A percentile compares a stretch with the other conserved stretches of the same genome.
Evolutionary conservation across 1,139 yeast species (phyloP).

Genomic region (Yamadazyma conglobata): DNA sequence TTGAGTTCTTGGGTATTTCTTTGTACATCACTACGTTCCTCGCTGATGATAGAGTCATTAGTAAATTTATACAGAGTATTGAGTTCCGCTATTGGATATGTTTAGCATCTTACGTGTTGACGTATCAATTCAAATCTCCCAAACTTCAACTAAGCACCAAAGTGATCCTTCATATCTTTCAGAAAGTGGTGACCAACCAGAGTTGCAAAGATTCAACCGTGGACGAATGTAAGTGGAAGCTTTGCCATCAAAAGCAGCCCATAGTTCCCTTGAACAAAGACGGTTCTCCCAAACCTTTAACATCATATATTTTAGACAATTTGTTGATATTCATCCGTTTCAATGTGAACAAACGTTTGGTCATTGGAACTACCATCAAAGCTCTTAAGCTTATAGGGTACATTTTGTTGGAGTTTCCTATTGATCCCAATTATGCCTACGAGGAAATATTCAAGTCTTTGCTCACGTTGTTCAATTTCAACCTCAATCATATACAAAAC

Average conservation of each 20-base stretch:
- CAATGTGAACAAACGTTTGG: constrained; percentile 36
- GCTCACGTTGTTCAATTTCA: constrained; percentile 25
- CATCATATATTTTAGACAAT: constrained; percentile 38
- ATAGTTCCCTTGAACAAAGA: constrained; percentile 27
- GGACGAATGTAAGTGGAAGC: constrained; percentile 40
- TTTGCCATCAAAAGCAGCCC: constrained; percentile 40
- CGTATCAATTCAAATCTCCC: constrained; percentile 31
- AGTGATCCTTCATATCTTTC: constrained; percentile 23
- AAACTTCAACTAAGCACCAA: constrained; percentile 22
- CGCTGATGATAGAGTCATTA: constrained; percentile 6
- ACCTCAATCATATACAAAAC: constrained; percentile 17
- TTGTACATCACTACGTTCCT: constrained; percentile 15
- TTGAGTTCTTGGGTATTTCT: constrained; percentile 26
- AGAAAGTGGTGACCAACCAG: constrained; percentile 12
- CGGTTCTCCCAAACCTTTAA: constrained; percentile 26
- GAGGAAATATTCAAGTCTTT: constrained; percentile 26
- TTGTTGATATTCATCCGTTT: constrained; percentile 35
- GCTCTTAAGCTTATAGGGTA: constrained; percentile 10
- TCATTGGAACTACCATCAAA: constrained; percentile 24
- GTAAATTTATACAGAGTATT: constrained; percentile 9
- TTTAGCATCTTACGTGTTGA: constrained; percentile 34
- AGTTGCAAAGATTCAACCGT: constrained; percentile 21
- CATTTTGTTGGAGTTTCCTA: constrained; percentile 7
- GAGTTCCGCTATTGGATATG: constrained; percentile 36
- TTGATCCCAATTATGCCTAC: constrained; percentile 25